Conservation (phyloP, 1,284 basidiomycete genomes). For the Ceratobasidium sp. region DNA sequence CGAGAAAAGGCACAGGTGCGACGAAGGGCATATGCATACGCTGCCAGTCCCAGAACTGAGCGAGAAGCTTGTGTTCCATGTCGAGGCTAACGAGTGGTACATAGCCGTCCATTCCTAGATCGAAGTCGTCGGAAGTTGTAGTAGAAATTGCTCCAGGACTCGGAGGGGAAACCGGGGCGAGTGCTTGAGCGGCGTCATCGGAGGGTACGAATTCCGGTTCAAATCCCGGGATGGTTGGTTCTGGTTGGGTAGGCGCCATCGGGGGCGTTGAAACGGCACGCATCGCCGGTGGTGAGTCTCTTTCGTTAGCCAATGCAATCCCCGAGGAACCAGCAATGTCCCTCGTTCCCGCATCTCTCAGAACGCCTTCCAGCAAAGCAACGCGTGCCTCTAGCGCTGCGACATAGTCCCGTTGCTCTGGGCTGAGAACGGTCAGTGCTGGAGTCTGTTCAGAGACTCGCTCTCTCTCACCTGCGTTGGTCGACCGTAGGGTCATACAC, state of each 20-base stretch:
- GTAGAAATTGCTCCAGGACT: no score
- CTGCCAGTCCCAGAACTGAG: constrained; percentile 23
- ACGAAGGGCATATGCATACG: constrained; percentile 5
- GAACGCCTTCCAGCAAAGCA: constrained; percentile 11
- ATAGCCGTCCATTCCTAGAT: constrained; percentile 4
- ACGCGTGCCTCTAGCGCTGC: constrained; percentile 37
- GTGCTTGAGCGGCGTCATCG: no score
- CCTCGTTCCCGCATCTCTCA: constrained; percentile 10
- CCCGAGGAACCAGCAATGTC: background rate
- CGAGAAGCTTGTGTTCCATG: constrained; percentile 6
- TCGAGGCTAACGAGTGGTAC: background rate
- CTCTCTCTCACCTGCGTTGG: constrained; percentile 25
- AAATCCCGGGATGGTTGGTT: no score
- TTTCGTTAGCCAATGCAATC: background rate
- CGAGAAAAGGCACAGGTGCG: constrained; percentile 15
- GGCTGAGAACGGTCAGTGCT: constrained; percentile 9
- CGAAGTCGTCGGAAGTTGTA: background rate
- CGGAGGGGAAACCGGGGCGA: no score
- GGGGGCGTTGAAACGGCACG: background rate
- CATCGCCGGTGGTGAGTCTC: background rate
- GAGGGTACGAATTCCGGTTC: constrained; percentile 6
- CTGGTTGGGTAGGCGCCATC: background rate
- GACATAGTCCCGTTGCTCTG: constrained; percentile 34
- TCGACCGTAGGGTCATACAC: constrained; percentile 27
- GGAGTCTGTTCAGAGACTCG: background rate